Evolutionary conservation across 1,284 basidiomycete genomes (phyloP), one percentile per base, ranked within the genome.

Genomic region (Marasmius fiardii): DNA sequence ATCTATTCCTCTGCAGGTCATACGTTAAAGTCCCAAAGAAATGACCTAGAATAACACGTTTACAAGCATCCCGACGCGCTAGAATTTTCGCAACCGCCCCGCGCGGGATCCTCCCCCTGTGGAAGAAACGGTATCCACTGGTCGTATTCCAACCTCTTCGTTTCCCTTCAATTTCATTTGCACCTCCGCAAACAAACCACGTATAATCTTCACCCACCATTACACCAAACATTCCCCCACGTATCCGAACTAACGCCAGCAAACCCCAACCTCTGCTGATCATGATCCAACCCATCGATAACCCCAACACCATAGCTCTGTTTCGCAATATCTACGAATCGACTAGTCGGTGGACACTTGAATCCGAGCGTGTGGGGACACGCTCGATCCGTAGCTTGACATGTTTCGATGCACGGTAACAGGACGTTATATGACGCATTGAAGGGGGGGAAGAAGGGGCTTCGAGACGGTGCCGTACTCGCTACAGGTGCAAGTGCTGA

Each of bases 151-250:
- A n/a, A n/a, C n/a, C n/a, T n/a, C n/a, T n/a, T n/a, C n/a, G n/a
- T n/a, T n/a, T n/a, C n/a, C n/a, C n/a, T n/a, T n/a, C n/a, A n/a
- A n/a, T n/a, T n/a, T n/a, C n/a, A n/a, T n/a, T n/a, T n/a, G n/a
- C n/a, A n/a, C n/a, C n/a, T n/a, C n/a, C n/a, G n/a, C n/a, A n/a
- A n/a, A 31, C 28, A 31, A 31, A 10, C 39, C 14, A 41, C 11
- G 37, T 39, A 14, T 39, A 20, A 16, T 20, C 14, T 18, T 45
- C 44, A 49, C 20, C 64, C 65, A 31, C 51, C 68, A 64, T 85
- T 88, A 70, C 91, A 93, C 88, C 88, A 93, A 24, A 90, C 78
- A 65, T 90, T 89, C n/a, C 91, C 91, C 76, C 79, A 92, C 48
- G 65, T 66, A 69, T 93, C 90, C 63, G 82, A 79, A n/a, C 80